A percentile compares a stretch with the other conserved stretches of the same genome.
Evolutionary conservation across 2,329 filamentous ascomycete species (phyloP).

Genomic region (Fusarium equiseti): DNA sequence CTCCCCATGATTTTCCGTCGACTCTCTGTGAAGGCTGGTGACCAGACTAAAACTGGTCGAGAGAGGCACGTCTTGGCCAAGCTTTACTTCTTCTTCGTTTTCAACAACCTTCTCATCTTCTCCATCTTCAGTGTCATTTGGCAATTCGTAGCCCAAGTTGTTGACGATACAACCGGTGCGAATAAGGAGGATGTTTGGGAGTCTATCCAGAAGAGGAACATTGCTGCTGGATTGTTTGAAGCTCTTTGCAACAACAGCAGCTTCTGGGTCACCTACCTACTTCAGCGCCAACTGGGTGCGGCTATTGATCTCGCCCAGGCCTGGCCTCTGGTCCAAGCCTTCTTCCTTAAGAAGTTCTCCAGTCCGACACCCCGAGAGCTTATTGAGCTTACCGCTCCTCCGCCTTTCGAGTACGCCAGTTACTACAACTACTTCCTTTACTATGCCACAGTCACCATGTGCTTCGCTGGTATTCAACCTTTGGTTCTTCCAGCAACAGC

Average conservation of each 20-base stretch:
- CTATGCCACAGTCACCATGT: slow-evolving; percentile 89
- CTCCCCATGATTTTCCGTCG: slow-evolving; percentile 93
- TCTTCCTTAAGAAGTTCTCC: slow-evolving; percentile 85
- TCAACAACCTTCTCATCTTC: slow-evolving; percentile 97
- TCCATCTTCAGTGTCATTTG: slow-evolving; percentile 90
- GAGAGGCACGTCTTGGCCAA: slow-evolving; percentile 92
- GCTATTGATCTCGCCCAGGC: slow-evolving; percentile 94
- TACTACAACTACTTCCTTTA: slow-evolving; percentile 99
- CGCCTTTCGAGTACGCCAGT: slow-evolving; percentile 91
- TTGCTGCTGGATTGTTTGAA: slow-evolving; percentile 74
- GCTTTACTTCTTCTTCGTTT: slow-evolving; percentile 94
- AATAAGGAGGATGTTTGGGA: slow-evolving; percentile 73
- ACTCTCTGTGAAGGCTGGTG: slow-evolving; percentile 84
- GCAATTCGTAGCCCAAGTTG: slow-evolving; percentile 75
- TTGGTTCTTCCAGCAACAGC: slow-evolving; percentile 87
- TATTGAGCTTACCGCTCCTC: slow-evolving; percentile 93
- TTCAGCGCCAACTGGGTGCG: slow-evolving; percentile 93
- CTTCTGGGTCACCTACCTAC: slow-evolving; percentile 94
- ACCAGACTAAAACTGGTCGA: slow-evolving; percentile 90
- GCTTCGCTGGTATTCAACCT: slow-evolving; percentile 87
- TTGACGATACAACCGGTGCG: slow-evolving; percentile 63
- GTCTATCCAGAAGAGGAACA: slow-evolving; percentile 72
- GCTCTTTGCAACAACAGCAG: slow-evolving; percentile 84
- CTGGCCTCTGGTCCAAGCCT: slow-evolving; percentile 85
- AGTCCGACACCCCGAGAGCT: slow-evolving; percentile 90